Percentiles rank a stretch among this genome's conserved stretches.
Conservation (phyloP, 306 rosid species). For the Pueraria montana region DNA sequence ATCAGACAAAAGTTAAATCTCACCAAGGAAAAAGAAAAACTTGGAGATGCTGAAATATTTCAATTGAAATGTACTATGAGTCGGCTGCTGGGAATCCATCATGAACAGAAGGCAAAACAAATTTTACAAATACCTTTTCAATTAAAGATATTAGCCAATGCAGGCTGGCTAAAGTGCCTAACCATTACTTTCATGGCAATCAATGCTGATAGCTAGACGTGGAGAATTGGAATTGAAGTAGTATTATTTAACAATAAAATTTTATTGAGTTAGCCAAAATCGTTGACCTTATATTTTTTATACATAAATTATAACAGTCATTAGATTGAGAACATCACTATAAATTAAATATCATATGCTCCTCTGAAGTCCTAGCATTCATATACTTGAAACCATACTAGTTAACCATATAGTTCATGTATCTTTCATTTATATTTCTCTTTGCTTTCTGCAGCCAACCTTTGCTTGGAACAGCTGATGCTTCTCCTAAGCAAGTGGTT, state of each 20-base stretch:
- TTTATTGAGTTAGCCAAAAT: conserved; percentile 8
- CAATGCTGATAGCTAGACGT: conserved; percentile 39
- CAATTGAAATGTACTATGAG: background rate
- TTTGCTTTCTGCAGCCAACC: conserved; percentile 27
- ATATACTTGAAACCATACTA: background rate
- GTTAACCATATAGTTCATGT: conserved; percentile 20
- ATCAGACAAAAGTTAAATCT: too few species aligned
- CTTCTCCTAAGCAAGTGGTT: conserved; percentile 51
- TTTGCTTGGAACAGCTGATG: conserved; percentile 14
- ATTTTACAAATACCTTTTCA: background rate
- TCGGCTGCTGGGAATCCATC: background rate
- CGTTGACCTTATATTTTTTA: conserved; percentile 34
- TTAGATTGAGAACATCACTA: conserved; percentile 14
- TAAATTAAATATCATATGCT: background rate
- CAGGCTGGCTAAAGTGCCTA: background rate
- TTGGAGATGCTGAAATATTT: background rate
- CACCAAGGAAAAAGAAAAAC: background rate
- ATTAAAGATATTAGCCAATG: background rate
- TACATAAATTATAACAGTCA: background rate
- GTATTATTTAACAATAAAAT: background rate
- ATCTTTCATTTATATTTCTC: conserved; percentile 6
- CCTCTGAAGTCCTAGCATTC: background rate
- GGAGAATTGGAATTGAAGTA: conserved; percentile 12
- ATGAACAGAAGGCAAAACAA: too few species aligned
- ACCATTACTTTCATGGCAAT: conserved; percentile 29